phyloP scores from a whole-genome alignment of 73 alveolate genomes.

The Paramecium tetraurelia region DNA sequence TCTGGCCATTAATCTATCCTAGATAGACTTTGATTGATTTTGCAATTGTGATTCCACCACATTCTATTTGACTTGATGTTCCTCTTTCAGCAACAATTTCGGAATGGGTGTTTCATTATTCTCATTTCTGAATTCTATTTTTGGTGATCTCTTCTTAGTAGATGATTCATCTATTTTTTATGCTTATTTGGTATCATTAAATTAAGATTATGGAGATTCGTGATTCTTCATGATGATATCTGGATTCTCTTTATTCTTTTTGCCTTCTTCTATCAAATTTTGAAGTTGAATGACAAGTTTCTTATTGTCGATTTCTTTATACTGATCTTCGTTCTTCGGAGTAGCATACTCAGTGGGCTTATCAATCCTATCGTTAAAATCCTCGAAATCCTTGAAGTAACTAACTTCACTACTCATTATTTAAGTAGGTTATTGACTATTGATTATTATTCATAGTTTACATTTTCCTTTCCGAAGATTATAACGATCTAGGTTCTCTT shows the following conservation, averaged over 20 bases:
- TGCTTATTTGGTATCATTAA: not conserved
- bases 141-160: not conserved
- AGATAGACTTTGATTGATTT: not conserved
- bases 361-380: conserved; percentile 20
- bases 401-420: not conserved
- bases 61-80: not conserved
- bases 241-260: not conserved
- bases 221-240: not conserved
- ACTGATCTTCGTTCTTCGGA: not conserved
- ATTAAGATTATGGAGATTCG: not conserved
- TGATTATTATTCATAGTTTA: not conserved
- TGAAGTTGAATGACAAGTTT: not conserved
- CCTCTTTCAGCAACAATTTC: not conserved
- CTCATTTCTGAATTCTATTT: not conserved
- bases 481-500: conserved; percentile 9
- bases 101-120: not conserved
- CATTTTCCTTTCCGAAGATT: not conserved
- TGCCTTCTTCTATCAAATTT: not conserved
- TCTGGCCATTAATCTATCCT: not conserved
- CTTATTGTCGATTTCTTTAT: not conserved
- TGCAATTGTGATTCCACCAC: not conserved
- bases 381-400: conserved; percentile 25
- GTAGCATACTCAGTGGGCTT: conserved; percentile 32
- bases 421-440: not conserved
- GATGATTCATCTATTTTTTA: not conserved